These are phyloP conservation scores for Silene noctiflora DNA, from an alignment of 179 eudicot species.

Conservation along the genomic window DNA sequence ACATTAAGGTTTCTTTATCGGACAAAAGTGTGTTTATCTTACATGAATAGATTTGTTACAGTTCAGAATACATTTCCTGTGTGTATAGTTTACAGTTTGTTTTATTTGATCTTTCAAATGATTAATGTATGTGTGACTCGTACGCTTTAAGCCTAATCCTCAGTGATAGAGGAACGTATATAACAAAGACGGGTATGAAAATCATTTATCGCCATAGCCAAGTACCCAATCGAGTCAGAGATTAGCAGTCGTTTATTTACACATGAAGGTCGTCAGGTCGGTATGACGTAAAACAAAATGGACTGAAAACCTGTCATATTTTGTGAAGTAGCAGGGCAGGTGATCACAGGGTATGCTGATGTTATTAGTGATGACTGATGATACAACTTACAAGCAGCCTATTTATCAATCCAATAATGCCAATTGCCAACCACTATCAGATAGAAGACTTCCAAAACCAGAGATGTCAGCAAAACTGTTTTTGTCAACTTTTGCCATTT, in stretches of 20 bases:
- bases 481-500: neutral
- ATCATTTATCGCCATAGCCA: neutral
- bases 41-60: no score
- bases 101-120: neutral
- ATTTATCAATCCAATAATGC: no score
- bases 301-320: neutral
- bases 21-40: no score
- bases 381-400: no score
- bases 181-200: neutral
- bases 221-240: neutral
- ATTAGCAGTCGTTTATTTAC: neutral
- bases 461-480: neutral
- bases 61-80: neutral
- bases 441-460: neutral
- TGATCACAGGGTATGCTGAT: neutral
- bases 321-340: neutral
- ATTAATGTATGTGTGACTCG: neutral
- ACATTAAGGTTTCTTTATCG: no score
- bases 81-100: neutral
- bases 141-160: no score
- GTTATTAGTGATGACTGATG: no score
- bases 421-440: no score
- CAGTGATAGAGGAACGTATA: neutral
- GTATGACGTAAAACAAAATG: no score
- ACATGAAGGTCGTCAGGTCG: neutral